Evolutionary conservation across 306 rosid species (phyloP), one percentile per base, ranked within the genome.

Genomic region (Cicer arietinum): DNA sequence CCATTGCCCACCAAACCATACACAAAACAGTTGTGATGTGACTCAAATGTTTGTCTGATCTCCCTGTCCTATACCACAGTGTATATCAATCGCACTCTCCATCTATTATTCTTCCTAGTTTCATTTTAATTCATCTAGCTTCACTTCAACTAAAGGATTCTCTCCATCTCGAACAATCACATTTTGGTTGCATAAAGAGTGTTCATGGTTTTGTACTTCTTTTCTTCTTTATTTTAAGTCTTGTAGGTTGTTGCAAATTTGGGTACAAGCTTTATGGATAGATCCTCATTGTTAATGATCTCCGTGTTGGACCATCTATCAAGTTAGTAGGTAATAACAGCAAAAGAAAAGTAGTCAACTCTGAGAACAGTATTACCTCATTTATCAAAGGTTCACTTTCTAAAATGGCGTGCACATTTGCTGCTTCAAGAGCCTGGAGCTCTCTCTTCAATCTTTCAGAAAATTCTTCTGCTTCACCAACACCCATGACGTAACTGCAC

Each of bases 391-490:
- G 99, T 82, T 90, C 96, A 18, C 96, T 92, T 85, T 90, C 96
- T 85, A 94, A 84, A 85, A 95, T 87, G 78, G 98, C 95, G 79
- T 95, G 99, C 77, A 95, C 99, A 60, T 95, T 95, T 76, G 98
- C 98, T 69, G 99, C 98, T 89, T 95, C 99, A 80, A 92, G 81
- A 85, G 98, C 99, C 69, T 85, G 93, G 80, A 95, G 93, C 86
- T 95, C 98, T 85, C 96, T 83, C 85, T 92, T 95, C 88, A 95
- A 78, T 86, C 99, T 89, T 86, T 92, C 99, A 64, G 98, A 92
- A 88, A 95, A 95, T 77, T 85, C 98, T 75, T 92, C 98, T 43
- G 99, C 98, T 85, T 95, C 99, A 65, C 99, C 99, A 85, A 88
- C 83, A 51, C 99, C 98, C 89, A 90, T 89, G 64, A 92, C 99